A percentile compares a stretch with the other conserved stretches of the same genome.
These are phyloP conservation scores for Solanum pinnatisectum DNA, from an alignment of 257 asterid genomes.

Conservation along the genomic window DNA sequence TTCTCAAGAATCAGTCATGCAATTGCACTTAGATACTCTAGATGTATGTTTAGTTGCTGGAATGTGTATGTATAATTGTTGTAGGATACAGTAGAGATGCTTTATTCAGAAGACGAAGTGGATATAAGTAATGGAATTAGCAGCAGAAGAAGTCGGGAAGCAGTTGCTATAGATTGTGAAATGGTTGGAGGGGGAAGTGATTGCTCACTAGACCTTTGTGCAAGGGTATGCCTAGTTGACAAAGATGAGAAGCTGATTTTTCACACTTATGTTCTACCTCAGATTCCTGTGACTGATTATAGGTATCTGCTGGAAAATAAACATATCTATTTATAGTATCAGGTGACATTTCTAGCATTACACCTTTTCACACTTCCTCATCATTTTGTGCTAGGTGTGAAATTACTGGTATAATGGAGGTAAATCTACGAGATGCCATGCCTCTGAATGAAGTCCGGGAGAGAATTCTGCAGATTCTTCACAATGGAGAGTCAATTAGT, in stretches of 20 bases:
- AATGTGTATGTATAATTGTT: background rate
- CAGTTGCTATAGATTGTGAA: constrained; percentile 45
- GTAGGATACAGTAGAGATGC: constrained; percentile 15
- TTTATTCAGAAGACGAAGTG: constrained; percentile 14
- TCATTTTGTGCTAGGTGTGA: constrained; percentile 26
- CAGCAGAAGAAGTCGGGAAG: constrained; percentile 13
- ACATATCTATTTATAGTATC: background rate
- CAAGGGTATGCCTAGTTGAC: constrained; percentile 42
- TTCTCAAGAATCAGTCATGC: background rate
- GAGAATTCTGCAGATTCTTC: constrained; percentile 32
- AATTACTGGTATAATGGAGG: constrained; percentile 44
- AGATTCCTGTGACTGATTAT: constrained; percentile 33
- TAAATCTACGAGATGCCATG: constrained; percentile 39
- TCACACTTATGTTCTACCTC: constrained; percentile 39
- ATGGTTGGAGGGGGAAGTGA: constrained; percentile 58
- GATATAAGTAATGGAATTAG: constrained; percentile 4
- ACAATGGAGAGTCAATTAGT: constrained; percentile 38
- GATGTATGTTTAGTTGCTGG: background rate
- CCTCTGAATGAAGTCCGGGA: constrained; percentile 42
- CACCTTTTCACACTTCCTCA: background rate
- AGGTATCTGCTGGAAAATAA: constrained; percentile 19
- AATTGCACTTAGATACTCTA: background rate
- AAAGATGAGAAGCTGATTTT: constrained; percentile 35
- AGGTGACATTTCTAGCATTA: background rate
- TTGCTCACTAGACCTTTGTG: constrained; percentile 47